Conservation (phyloP, 1,139 yeast species). For the Arxiozyma bovina region DNA sequence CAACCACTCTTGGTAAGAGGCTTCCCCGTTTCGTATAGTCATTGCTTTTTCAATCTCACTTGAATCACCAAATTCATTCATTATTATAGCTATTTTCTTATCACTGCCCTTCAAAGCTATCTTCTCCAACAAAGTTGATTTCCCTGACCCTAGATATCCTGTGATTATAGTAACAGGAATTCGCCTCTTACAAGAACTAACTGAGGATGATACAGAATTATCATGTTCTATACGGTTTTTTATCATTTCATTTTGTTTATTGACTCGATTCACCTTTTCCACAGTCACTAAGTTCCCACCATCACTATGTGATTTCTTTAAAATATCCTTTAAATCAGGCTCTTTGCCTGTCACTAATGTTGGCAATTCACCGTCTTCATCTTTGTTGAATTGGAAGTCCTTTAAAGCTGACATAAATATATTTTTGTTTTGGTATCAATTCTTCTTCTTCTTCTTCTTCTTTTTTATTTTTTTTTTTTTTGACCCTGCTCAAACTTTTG, state of each 20-base stretch:
- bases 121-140: constrained; percentile 73
- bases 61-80: constrained; percentile 87
- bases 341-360: constrained; percentile 39
- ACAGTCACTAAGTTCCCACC: constrained; percentile 28
- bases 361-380: constrained; percentile 43
- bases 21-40: constrained; percentile 59
- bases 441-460: too few relatives aligned
- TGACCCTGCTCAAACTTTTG: too few relatives aligned
- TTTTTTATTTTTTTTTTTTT: too few relatives aligned
- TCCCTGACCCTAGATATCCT: constrained; percentile 93
- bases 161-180: constrained; percentile 92
- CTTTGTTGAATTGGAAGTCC: constrained; percentile 24
- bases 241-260: constrained; percentile 20
- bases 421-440: too few relatives aligned
- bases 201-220: constrained; percentile 3
- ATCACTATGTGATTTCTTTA: constrained; percentile 20
- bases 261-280: constrained; percentile 25
- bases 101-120: not conserved
- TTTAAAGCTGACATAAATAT: constrained; percentile 25
- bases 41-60: constrained; percentile 82
- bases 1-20: constrained; percentile 80
- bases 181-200: constrained; percentile 33
- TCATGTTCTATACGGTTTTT: constrained; percentile 9
- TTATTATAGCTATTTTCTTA: constrained; percentile 65
- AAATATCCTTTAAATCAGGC: constrained; percentile 21